phyloP scores from a whole-genome alignment of 805 yeast species.

The Candida suzukii region DNA sequence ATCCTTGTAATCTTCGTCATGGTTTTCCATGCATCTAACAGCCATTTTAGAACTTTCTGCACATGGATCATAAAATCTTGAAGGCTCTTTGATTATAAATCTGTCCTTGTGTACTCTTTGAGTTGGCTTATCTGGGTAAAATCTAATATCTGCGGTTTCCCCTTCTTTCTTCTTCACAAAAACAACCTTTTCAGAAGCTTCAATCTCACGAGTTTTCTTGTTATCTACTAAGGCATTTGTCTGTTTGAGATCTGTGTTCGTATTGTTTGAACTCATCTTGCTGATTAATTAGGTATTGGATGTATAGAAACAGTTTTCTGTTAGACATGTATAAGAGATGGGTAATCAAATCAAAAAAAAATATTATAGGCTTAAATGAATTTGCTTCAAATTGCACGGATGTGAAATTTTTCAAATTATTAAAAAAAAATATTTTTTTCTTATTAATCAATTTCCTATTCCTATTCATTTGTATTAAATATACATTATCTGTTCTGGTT shows the following conservation, averaged over 20 bases:
- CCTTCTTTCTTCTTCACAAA: slow-evolving; percentile 44
- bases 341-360: no score
- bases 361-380: no score
- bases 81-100: slow-evolving; percentile 70
- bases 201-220: slow-evolving; percentile 17
- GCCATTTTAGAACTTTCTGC: slow-evolving; percentile 85
- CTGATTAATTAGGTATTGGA: no score
- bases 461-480: no score
- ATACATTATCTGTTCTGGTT: no score
- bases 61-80: slow-evolving; percentile 90
- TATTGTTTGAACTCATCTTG: not conserved
- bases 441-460: no score
- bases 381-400: no score
- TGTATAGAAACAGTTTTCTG: no score
- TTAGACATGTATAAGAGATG: no score
- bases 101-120: slow-evolving; percentile 58
- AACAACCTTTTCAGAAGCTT: slow-evolving; percentile 25
- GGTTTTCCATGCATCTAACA: slow-evolving; percentile 71
- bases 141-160: slow-evolving; percentile 41
- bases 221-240: slow-evolving; percentile 11
- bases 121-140: slow-evolving; percentile 86
- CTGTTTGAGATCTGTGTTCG: not conserved
- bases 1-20: slow-evolving; percentile 60
- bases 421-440: no score
- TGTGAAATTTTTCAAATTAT: no score